A percentile compares a stretch with the other conserved stretches of the same genome.
These are phyloP conservation scores for Fagus crenata DNA, from an alignment of 306 rosid genomes.

Conservation along the genomic window DNA sequence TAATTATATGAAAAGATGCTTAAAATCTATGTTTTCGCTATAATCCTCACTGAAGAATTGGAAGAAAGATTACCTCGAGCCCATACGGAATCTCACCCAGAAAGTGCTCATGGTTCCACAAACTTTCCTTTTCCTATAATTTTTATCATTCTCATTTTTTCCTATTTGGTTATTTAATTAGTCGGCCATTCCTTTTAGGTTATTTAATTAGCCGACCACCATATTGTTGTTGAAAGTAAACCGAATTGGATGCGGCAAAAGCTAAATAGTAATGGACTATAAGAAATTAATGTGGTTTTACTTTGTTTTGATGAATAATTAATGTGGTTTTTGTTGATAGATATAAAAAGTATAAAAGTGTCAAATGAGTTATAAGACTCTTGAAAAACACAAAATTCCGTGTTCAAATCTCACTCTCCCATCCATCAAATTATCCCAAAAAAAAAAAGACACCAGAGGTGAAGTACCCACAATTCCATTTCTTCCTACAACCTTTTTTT, in stretches of 20 bases:
- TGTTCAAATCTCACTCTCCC: too few species aligned
- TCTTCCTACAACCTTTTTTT: not conserved
- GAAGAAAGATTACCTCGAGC: slow-evolving; percentile 12
- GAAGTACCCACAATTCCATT: not conserved
- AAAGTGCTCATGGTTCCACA: slow-evolving; percentile 24
- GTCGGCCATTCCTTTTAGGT: not conserved
- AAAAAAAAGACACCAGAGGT: not conserved
- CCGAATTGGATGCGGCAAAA: not conserved
- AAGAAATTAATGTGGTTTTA: not conserved
- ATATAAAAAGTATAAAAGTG: too few species aligned
- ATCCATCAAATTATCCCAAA: too few species aligned
- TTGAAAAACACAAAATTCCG: too few species aligned
- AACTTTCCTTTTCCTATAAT: slow-evolving; percentile 11
- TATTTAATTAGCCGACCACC: not conserved
- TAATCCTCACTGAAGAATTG: slow-evolving; percentile 12
- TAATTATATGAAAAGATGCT: slow-evolving; percentile 18
- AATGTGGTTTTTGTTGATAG: too few species aligned
- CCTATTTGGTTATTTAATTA: not conserved
- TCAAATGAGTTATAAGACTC: too few species aligned
- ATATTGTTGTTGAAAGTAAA: not conserved
- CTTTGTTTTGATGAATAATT: not conserved
- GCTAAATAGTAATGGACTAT: not conserved
- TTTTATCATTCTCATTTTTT: slow-evolving; percentile 1
- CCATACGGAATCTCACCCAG: slow-evolving; percentile 8
- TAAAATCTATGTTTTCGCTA: not conserved